phyloP scores from a whole-genome alignment of 805 yeast species.

The Suhomyces sp. region DNA sequence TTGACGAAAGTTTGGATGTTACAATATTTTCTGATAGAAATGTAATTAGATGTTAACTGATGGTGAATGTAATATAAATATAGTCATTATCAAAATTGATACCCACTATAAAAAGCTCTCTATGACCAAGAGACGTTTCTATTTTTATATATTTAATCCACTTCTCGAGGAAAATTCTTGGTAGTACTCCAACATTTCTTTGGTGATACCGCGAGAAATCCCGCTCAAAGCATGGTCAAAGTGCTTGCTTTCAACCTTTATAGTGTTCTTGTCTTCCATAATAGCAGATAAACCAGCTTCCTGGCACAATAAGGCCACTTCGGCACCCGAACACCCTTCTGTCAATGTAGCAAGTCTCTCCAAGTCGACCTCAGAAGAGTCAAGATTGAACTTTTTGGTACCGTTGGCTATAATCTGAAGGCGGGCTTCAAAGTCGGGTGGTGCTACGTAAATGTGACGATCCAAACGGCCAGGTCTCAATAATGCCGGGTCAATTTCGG shows the following conservation, averaged over 20 bases:
- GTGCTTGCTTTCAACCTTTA: slow-evolving; percentile 57
- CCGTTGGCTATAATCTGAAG: slow-evolving; percentile 71
- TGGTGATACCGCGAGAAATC: slow-evolving; percentile 75
- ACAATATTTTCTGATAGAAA: no score
- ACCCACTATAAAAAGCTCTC: no score
- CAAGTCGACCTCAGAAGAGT: slow-evolving; percentile 39
- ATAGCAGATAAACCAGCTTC: slow-evolving; percentile 96
- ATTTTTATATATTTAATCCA: slow-evolving; percentile 27
- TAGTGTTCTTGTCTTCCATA: slow-evolving; percentile 65
- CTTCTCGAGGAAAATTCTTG: slow-evolving; percentile 47
- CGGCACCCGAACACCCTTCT: slow-evolving; percentile 96
- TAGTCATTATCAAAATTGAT: no score
- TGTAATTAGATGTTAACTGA: no score
- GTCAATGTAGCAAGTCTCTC: slow-evolving; percentile 50
- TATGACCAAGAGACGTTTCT: no score
- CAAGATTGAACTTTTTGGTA: slow-evolving; percentile 59
- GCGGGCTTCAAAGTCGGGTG: slow-evolving; percentile 84
- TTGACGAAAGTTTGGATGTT: no score
- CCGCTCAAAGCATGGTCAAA: slow-evolving; percentile 68
- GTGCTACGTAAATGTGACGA: slow-evolving; percentile 87
- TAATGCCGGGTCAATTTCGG: slow-evolving; percentile 87
- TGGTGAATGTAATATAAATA: no score
- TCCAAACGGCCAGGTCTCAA: slow-evolving; percentile 95
- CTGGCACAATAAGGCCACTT: slow-evolving; percentile 85
- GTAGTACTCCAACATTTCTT: slow-evolving; percentile 80